Conservation (phyloP, 164 flowering plant species). For the Paratinospora sagittata region DNA sequence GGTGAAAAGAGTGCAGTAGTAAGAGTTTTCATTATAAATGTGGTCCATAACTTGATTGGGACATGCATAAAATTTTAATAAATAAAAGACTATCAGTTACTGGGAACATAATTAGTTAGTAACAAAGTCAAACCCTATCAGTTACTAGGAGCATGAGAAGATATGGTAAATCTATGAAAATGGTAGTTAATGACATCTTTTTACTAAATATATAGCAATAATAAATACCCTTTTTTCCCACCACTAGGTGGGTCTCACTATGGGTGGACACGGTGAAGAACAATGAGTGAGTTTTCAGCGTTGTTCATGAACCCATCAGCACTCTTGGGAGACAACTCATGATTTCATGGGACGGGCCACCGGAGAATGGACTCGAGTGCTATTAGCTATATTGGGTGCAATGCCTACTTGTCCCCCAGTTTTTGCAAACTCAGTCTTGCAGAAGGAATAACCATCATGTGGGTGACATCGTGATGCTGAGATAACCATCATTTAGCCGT, state of each 20-base stretch:
- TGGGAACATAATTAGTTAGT: too few species aligned
- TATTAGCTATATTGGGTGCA: background rate
- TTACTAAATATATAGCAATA: background rate
- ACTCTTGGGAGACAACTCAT: background rate
- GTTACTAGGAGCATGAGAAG: background rate
- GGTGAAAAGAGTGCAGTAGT: too few species aligned
- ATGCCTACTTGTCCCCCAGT: background rate
- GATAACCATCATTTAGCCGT: too few species aligned
- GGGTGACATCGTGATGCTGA: background rate
- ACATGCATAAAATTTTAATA: too few species aligned
- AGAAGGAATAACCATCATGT: background rate
- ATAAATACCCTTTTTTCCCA: background rate
- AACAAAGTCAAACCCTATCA: background rate
- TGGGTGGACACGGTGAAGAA: too few species aligned
- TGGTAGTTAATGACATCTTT: background rate
- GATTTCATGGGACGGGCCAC: constrained; percentile 3
- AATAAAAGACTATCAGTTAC: too few species aligned
- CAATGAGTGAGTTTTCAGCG: background rate
- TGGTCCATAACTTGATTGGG: background rate
- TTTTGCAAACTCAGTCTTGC: background rate
- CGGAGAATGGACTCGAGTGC: background rate
- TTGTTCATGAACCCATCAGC: background rate
- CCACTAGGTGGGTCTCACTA: background rate
- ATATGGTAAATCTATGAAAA: background rate
- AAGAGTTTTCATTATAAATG: background rate